Conservation (phyloP, 2,329 filamentous ascomycete genomes). For the Ascochyta fabae region DNA sequence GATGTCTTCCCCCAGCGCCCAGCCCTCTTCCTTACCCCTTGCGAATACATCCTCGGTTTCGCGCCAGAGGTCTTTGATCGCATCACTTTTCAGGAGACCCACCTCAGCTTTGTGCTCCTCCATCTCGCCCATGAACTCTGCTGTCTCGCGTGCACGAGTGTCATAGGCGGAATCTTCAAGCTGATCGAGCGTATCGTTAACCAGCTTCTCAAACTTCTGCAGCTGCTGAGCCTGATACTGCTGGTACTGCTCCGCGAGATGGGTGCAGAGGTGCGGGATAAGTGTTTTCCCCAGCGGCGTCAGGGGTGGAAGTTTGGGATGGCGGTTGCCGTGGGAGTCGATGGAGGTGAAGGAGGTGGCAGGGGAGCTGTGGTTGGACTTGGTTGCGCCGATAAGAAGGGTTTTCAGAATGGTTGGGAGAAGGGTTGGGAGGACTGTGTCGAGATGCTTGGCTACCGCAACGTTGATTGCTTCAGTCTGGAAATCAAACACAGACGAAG, state of each 20-base stretch:
- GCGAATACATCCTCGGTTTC: neutral
- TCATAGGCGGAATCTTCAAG: constrained; percentile 1
- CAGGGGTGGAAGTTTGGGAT: constrained; percentile 7
- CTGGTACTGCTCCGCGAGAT: constrained; percentile 10
- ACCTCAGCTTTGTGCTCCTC: constrained; percentile 8
- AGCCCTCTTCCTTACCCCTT: neutral
- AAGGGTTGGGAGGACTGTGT: neutral
- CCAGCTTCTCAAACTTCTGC: constrained; percentile 4
- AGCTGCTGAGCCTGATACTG: constrained; percentile 9
- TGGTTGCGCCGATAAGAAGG: neutral
- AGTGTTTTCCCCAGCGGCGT: constrained; percentile 1
- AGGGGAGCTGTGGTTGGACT: neutral
- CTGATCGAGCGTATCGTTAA: neutral
- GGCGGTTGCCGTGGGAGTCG: neutral
- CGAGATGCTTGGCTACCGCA: neutral
- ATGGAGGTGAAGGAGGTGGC: neutral
- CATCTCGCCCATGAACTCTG: constrained; percentile 4
- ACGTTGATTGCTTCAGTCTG: constrained; percentile 4
- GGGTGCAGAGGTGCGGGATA: constrained; percentile 7
- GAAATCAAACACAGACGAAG: neutral
- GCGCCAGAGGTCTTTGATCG: constrained; percentile 1
- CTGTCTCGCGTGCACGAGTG: constrained; percentile 2
- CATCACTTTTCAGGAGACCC: neutral
- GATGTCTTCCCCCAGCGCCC: neutral
- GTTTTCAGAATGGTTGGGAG: neutral